Evolutionary conservation across 2,329 filamentous ascomycete genomes (phyloP), one percentile per base, ranked within the genome.

Genomic region (Xylariaceae sp.): DNA sequence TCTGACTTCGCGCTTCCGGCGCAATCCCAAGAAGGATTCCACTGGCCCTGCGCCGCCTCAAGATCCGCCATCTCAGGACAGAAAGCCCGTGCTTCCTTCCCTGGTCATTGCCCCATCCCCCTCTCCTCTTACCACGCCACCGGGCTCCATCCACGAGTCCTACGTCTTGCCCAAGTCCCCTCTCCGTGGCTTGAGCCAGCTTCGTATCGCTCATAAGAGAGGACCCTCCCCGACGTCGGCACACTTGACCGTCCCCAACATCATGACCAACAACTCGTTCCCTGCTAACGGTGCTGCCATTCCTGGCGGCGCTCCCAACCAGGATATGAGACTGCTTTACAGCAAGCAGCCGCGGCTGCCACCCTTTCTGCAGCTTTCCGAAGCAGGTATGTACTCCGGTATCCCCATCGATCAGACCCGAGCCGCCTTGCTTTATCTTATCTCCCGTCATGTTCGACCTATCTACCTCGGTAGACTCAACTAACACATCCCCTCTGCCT

Each of bases 361-460:
- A 19, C 70, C 74, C 13, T 86, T 85, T 66, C 69, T 86, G 53
- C 70, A 70, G 34, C 67, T 78, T 51, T 73, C 70, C 22, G 72
- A 72, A 56, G 61, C 71, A 67, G 78, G 80, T 78, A 72, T 57
- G 52, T 56, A 58, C 19, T 32, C 37, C 18, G 30, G 40, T 44
- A n/a, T 59, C 43, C 57, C 46, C 37, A 5, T 16, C n/a, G 15
- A n/a, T n/a, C 6, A 37, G 5, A 18, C 36, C 9, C 30, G 30
- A 26, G 26, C 15, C 15, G 13, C 15, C 5, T 37, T 37, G 34
- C 8, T 3, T 16, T 37, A 6, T 16, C 15, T 37, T 6, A 3
- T 37, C 34, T 15, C 13, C 15, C 13, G 12, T 15, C 34, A 12
- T 9, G 13, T 12, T 12, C 12, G 30, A 12, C 10, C 5, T 34